Evolutionary conservation across 768 basidiomycete genomes (phyloP), one percentile per base, ranked within the genome.

Genomic region (Daedaleopsis nitida): DNA sequence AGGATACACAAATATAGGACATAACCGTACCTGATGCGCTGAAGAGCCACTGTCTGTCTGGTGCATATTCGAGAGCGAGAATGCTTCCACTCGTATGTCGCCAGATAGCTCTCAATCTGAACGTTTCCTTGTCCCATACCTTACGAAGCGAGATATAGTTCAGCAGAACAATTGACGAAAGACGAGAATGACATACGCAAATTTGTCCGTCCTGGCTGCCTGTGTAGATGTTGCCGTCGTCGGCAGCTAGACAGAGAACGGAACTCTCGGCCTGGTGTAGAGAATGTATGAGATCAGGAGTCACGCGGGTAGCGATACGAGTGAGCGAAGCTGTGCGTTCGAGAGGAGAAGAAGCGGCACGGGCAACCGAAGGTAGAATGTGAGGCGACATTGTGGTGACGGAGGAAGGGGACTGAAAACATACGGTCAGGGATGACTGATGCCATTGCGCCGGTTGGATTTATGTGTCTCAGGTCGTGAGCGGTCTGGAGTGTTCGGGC

Each of bases 81-180:
- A 97, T 87, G 63, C 91, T 92, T 8, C 90, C 92, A 0, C 87
- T 88, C 70, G 96, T 95, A 3, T 94, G 95, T 17, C 81, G 77
- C 12, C 96, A 80, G 14, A 84, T 86, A 34, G 83, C 80, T 69
- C 86, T 85, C 34, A 92, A 78, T 3, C 83, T 83, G 62, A 91
- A 88, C 0, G 88, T 82, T 39, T 76, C 75, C 68, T 89, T 87
- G 70, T 92, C 86, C 91, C 94, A 96, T 45, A 96, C 94, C 94
- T 97, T 32, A 32, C 27, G 7, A 32, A 32, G 65, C 14, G 37
- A 35, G 37, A 12, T 7, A 17, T 19, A 3, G 64, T 39, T 55
- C 56, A 32, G 12, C 16, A 47, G 32, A 23, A 27, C 52, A 9
- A 27, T 17, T 23, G 10, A 35, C 32, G 14, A 51, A 34, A 45